Evolutionary conservation across 768 basidiomycete species (phyloP), one percentile per base, ranked within the genome.

Genomic region (Lentinula edodes): DNA sequence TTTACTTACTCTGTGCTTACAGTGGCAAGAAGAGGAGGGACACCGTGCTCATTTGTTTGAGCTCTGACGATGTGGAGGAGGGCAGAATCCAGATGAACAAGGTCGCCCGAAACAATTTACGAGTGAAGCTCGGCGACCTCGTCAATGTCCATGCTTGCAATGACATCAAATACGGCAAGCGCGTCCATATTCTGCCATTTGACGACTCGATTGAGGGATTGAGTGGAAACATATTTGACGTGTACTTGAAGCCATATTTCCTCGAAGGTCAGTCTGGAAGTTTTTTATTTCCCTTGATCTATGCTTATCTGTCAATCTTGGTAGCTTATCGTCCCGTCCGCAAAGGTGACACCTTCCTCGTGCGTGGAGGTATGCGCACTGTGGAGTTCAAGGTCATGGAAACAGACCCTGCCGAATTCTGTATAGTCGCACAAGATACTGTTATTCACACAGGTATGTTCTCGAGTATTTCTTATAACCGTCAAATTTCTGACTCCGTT

Each of bases 371-470:
- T 63, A 96, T 97, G 91, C 83, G 96, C 66, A 95, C 94, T 55
- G 96, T 98, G 48, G 97, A 99, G 76, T 99, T 99, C 83, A 99
- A 99, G 76, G 93, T 98, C 58, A 89, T 98, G 67, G 97, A 98
- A 75, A 97, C 95, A 38, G 97, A 99, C 73, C 97, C 97, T 0
- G 83, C 95, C 35, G 97, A 98, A 70, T 98, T 90, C 76, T 98
- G 97, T 79, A 99, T 99, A 65, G 95, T 99, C 45, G 96, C 97
- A 0, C 97, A 98, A 72, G 97, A 99, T 70, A 99, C 97, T 1
- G 97, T 99, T 58, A 95, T 98, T 66, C 92, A 93, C 75, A 94
- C 91, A 43, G 90, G 90, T 86, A 57, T 35, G 78, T 36, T 35
- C 48, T 34, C 3, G n/a, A 10, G 18, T 18, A 20, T 15, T 10